Evolutionary conservation across 495 filamentous ascomycete species (phyloP).

Genomic region (Amphirosellinia nigrospora): DNA sequence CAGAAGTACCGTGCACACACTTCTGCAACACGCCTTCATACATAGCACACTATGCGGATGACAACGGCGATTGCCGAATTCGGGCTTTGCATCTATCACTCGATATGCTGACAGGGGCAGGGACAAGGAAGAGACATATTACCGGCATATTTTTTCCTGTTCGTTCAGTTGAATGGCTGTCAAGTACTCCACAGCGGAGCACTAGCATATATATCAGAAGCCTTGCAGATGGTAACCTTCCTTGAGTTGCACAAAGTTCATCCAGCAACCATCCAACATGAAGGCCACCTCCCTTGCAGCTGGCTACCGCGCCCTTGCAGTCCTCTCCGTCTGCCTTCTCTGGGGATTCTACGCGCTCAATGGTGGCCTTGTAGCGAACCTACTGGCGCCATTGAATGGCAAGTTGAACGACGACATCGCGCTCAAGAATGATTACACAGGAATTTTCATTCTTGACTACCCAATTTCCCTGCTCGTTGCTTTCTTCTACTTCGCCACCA

Average conservation of each 20-base stretch:
- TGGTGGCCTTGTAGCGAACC: conserved; percentile 17
- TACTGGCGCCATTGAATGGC: conserved; percentile 19
- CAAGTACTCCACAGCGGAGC: background rate
- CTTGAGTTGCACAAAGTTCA: background rate
- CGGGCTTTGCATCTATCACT: conserved; percentile 9
- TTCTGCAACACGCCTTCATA: background rate
- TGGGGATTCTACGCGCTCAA: conserved; percentile 24
- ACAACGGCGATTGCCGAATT: conserved; percentile 2
- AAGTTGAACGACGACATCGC: conserved; percentile 13
- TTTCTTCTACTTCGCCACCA: conserved; percentile 35
- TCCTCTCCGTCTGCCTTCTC: conserved; percentile 12
- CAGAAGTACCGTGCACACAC: conserved; percentile 21
- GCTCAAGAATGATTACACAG: conserved; percentile 34
- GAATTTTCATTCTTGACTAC: conserved; percentile 35
- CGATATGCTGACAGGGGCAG: background rate
- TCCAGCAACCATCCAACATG: conserved; percentile 15
- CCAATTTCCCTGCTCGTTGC: conserved; percentile 33
- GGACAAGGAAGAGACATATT: background rate
- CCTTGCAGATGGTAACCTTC: background rate
- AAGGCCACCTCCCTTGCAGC: conserved; percentile 19
- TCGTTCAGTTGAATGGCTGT: background rate
- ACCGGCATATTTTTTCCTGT: conserved; percentile 10
- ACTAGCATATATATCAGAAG: conserved; percentile 6
- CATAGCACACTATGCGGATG: conserved; percentile 3
- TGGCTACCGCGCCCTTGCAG: conserved; percentile 19